Conservation (phyloP, 805 yeast species). For the Saccharomycopsis schoenii region DNA sequence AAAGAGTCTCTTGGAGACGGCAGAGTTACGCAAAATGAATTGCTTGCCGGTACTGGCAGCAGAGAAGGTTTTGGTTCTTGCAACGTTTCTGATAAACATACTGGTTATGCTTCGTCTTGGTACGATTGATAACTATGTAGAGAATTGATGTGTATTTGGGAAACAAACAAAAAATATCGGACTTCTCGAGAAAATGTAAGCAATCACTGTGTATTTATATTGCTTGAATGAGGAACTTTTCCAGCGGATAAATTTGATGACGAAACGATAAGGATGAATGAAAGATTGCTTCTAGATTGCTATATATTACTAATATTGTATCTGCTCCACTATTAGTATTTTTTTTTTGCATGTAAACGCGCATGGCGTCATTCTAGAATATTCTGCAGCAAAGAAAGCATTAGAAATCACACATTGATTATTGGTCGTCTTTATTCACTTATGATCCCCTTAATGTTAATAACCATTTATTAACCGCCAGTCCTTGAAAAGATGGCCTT, state of each 20-base stretch:
- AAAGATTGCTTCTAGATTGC: not conserved
- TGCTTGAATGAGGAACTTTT: no score
- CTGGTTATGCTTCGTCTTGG: no score
- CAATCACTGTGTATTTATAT: no score
- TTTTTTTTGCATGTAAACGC: not conserved
- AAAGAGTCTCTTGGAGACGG: not conserved
- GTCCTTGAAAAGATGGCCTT: no score
- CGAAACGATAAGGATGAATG: no score
- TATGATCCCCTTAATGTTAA: no score
- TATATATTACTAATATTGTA: not conserved
- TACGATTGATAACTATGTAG: no score
- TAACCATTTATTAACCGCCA: no score
- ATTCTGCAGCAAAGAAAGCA: not conserved
- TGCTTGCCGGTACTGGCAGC: not conserved
- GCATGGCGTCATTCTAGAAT: not conserved
- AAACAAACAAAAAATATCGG: no score
- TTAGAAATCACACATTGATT: not conserved
- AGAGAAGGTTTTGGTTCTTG: not conserved
- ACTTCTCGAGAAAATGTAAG: no score
- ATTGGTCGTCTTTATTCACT: not conserved
- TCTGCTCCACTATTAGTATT: not conserved
- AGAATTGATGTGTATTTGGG: no score
- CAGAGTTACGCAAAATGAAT: not conserved
- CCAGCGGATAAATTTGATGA: no score
- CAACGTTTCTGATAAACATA: not conserved